Conservation (phyloP, 495 filamentous ascomycete genomes). For the Hyphodiscus hymeniophilus region DNA sequence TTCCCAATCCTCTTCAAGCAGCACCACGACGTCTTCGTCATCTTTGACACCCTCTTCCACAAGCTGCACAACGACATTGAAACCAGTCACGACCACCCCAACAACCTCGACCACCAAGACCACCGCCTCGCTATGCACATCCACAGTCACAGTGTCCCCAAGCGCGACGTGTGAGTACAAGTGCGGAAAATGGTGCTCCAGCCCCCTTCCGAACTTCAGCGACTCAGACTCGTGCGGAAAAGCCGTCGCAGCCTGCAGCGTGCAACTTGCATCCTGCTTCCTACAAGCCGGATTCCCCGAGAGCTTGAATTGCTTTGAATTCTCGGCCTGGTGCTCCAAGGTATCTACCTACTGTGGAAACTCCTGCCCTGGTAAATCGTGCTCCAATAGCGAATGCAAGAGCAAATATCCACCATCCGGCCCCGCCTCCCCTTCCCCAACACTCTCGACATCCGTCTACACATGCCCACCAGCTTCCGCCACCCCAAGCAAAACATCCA, state of each 20-base stretch:
- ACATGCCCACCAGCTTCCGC: constrained; percentile 23
- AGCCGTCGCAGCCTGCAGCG: constrained; percentile 29
- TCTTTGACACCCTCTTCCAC: background rate
- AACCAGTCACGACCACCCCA: constrained; percentile 3
- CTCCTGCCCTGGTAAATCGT: constrained; percentile 18
- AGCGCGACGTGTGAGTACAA: constrained; percentile 40
- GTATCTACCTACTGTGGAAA: constrained; percentile 31
- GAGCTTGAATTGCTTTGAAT: constrained; percentile 36
- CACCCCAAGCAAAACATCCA: constrained; percentile 6
- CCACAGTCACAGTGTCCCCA: constrained; percentile 28
- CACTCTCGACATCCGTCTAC: constrained; percentile 26
- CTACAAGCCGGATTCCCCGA: constrained; percentile 36
- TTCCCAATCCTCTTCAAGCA: background rate
- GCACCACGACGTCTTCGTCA: constrained; percentile 1
- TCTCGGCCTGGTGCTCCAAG: constrained; percentile 32
- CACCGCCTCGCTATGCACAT: constrained; percentile 31
- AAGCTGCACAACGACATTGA: background rate
- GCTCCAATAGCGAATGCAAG: constrained; percentile 30
- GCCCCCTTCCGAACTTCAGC: constrained; percentile 36
- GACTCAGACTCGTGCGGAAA: constrained; percentile 28
- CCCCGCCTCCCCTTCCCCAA: constrained; percentile 23
- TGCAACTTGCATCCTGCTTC: constrained; percentile 41
- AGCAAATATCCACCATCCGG: constrained; percentile 30
- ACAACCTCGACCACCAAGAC: constrained; percentile 4
- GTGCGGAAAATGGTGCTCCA: constrained; percentile 42